Conservation (phyloP, 1,139 yeast species). For the Yamadazyma aaseri region DNA sequence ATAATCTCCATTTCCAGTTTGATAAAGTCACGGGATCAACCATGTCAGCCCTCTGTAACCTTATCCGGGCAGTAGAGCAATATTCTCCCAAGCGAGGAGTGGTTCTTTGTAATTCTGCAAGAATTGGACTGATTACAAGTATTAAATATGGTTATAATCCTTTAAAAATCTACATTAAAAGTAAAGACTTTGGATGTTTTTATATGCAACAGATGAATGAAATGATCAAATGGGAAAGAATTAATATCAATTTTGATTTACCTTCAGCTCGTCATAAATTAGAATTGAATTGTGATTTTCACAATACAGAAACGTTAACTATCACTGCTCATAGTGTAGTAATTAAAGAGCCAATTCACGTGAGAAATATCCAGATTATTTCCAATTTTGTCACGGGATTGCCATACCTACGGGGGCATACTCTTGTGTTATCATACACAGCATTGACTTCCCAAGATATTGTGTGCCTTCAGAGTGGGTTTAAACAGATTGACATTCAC, state of each 20-base stretch:
- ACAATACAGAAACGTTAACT: not conserved
- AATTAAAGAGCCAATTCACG: not conserved
- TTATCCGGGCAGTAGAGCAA: not conserved
- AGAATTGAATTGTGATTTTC: not conserved
- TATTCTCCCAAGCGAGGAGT: not conserved
- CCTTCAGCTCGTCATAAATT: not conserved
- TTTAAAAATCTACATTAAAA: not conserved
- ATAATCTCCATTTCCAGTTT: not conserved
- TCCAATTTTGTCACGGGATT: not conserved
- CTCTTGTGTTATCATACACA: not conserved
- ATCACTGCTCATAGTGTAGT: not conserved
- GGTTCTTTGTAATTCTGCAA: not conserved
- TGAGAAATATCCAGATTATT: not conserved
- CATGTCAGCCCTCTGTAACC: not conserved
- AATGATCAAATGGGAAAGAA: not conserved
- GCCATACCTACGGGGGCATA: not conserved
- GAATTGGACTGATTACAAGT: not conserved
- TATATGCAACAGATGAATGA: conserved; percentile 1
- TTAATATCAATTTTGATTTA: not conserved
- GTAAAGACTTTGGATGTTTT: not conserved
- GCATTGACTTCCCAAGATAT: not conserved
- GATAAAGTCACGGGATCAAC: not conserved
- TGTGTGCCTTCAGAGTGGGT: not conserved
- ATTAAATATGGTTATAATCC: not conserved
- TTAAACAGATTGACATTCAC: not conserved